Evolutionary conservation across 208 protist species (phyloP).

Genomic region (Acanthamoeba sp.): DNA sequence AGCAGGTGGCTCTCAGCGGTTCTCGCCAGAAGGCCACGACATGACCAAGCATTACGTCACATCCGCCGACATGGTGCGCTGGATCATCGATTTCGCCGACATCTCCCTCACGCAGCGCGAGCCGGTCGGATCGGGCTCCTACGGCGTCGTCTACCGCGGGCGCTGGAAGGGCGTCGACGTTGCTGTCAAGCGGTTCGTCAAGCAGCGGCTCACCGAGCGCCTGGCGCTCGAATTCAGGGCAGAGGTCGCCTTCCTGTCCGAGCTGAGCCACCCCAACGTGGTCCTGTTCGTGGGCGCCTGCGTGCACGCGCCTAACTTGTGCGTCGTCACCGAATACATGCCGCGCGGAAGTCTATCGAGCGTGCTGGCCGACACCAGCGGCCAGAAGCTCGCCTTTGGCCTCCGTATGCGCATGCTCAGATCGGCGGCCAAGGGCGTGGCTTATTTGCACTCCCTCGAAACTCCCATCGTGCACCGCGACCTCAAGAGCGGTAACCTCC

Average conservation of each 20-base stretch:
- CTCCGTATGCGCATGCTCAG: background rate
- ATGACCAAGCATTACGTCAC: background rate
- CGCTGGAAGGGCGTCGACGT: too few relatives aligned
- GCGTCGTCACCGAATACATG: background rate
- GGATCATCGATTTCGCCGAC: background rate
- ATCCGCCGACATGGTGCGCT: background rate
- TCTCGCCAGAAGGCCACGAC: background rate
- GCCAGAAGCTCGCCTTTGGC: background rate
- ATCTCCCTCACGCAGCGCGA: background rate
- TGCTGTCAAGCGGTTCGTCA: too few relatives aligned
- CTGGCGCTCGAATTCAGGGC: background rate
- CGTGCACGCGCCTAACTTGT: background rate
- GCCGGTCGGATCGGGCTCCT: background rate
- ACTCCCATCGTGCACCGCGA: background rate
- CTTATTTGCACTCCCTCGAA: background rate
- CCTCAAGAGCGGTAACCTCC: background rate
- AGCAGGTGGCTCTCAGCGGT: background rate
- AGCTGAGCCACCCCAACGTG: too few relatives aligned
- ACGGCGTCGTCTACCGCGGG: background rate
- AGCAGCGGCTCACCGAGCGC: background rate
- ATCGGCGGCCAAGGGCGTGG: background rate
- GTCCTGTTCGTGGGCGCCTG: conserved; percentile 1
- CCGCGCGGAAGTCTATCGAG: background rate
- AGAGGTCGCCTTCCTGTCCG: background rate
- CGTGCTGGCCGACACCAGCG: background rate